These are phyloP conservation scores for Hypoxylon rickii DNA, from an alignment of 495 filamentous ascomycete genomes.

Conservation along the genomic window DNA sequence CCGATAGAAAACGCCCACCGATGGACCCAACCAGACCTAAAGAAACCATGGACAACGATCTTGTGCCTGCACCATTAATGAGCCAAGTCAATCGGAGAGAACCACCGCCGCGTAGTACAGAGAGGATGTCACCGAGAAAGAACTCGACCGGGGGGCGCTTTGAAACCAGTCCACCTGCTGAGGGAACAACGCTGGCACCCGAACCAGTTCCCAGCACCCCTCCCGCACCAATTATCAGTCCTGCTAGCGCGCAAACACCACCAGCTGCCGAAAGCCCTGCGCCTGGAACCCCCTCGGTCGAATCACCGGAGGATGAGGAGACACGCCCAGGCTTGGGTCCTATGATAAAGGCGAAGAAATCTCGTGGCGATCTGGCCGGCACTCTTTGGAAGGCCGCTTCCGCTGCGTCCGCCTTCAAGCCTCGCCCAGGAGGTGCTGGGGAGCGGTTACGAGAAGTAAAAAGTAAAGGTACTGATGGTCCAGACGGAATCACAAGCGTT, in stretches of 20 bases:
- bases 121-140: conserved; percentile 47
- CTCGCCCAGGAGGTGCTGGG: conserved; percentile 78
- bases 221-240: conserved; percentile 9
- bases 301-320: conserved; percentile 51
- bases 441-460: conserved; percentile 66
- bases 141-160: conserved; percentile 35
- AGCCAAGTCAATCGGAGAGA: conserved; percentile 53
- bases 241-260: conserved; percentile 26
- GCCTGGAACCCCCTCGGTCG: conserved; percentile 28
- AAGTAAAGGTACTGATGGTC: conserved; percentile 61
- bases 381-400: conserved; percentile 84
- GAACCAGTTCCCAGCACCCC: conserved; percentile 17
- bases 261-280: conserved; percentile 27
- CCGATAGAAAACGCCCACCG: conserved; percentile 57
- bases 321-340: conserved; percentile 80
- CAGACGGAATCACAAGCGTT: conserved; percentile 86
- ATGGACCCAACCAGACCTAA: conserved; percentile 55
- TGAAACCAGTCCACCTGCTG: conserved; percentile 16
- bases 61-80: conserved; percentile 59
- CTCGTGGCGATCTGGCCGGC: conserved; percentile 70
- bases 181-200: conserved; percentile 11
- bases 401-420: conserved; percentile 80
- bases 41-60: conserved; percentile 44
- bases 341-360: conserved; percentile 81
- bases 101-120: conserved; percentile 51